Percentiles rank a stretch among this genome's conserved stretches.
Evolutionary conservation across 139 green algal species (phyloP).

Genomic region (Picochlorum sp.): DNA sequence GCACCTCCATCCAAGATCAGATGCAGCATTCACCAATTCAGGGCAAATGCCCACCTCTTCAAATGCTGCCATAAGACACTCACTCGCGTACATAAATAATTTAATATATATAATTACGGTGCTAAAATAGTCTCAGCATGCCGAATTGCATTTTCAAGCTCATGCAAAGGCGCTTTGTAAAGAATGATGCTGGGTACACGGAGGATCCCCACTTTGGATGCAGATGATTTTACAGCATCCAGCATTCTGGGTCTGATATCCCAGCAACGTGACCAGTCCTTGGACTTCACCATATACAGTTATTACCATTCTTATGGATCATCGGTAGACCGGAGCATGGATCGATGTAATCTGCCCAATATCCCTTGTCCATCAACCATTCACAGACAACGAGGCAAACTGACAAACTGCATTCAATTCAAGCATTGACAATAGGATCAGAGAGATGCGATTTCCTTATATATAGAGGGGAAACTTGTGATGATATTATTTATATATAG

Average conservation of each 20-base stretch:
- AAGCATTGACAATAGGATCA: too few species aligned
- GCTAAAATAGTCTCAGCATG: not conserved
- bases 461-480: too few species aligned
- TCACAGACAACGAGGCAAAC: constrained; percentile 74
- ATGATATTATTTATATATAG: too few species aligned
- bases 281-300: constrained; percentile 86
- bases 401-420: constrained; percentile 64
- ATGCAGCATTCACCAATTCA: constrained; percentile 55
- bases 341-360: constrained; percentile 96
- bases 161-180: constrained; percentile 66
- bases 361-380: constrained; percentile 42
- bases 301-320: constrained; percentile 54
- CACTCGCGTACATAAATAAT: not conserved
- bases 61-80: constrained; percentile 46
- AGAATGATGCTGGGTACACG: constrained; percentile 87
- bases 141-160: constrained; percentile 30
- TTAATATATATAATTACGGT: not conserved
- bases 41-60: constrained; percentile 58
- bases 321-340: constrained; percentile 90
- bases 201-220: constrained; percentile 82
- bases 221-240: constrained; percentile 83
- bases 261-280: constrained; percentile 49
- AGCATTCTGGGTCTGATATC: constrained; percentile 56
- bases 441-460: too few species aligned
- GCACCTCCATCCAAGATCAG: constrained; percentile 61